Percentiles rank a stretch among this genome's conserved stretches.
phyloP scores from a whole-genome alignment of 495 filamentous ascomycete species.

The Baudoinia panamericana region DNA sequence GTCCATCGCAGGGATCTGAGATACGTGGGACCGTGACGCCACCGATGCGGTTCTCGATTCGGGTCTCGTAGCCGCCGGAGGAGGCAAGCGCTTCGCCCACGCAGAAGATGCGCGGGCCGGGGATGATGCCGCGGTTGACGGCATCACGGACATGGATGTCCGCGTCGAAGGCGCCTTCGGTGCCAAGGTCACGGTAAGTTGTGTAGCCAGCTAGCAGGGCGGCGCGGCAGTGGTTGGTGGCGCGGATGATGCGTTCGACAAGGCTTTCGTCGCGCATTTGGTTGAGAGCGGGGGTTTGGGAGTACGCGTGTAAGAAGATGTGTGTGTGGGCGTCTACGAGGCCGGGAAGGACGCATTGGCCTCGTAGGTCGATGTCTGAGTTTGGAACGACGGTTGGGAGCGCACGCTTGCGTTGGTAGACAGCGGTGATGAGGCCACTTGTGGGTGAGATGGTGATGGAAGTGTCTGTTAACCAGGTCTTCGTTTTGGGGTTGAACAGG shows the following conservation, averaged over 20 bases:
- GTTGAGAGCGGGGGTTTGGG: conserved; percentile 29
- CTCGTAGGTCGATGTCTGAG: conserved; percentile 35
- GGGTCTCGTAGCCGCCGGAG: conserved; percentile 37
- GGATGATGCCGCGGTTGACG: conserved; percentile 39
- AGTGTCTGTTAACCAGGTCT: conserved; percentile 31
- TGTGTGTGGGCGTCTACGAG: conserved; percentile 43
- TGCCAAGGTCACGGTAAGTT: conserved; percentile 43
- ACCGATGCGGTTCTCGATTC: conserved; percentile 31
- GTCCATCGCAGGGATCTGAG: conserved; percentile 35
- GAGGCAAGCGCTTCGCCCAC: conserved; percentile 38
- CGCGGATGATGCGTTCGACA: conserved; percentile 38
- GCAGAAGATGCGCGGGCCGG: conserved; percentile 40
- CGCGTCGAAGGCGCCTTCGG: conserved; percentile 34
- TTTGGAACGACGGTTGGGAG: conserved; percentile 10
- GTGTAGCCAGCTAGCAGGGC: conserved; percentile 43
- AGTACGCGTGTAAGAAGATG: conserved; percentile 39
- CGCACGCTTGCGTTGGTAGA: conserved; percentile 24
- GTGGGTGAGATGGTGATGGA: conserved; percentile 27
- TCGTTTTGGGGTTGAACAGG: conserved; percentile 37
- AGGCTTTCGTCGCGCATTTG: conserved; percentile 41
- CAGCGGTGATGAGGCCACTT: conserved; percentile 33
- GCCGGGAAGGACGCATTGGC: conserved; percentile 36
- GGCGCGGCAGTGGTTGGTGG: conserved; percentile 37
- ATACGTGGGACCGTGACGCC: conserved; percentile 29
- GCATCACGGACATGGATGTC: conserved; percentile 33